phyloP scores from a whole-genome alignment of 306 rosid genomes.

The Psophocarpus tetragonolobus region DNA sequence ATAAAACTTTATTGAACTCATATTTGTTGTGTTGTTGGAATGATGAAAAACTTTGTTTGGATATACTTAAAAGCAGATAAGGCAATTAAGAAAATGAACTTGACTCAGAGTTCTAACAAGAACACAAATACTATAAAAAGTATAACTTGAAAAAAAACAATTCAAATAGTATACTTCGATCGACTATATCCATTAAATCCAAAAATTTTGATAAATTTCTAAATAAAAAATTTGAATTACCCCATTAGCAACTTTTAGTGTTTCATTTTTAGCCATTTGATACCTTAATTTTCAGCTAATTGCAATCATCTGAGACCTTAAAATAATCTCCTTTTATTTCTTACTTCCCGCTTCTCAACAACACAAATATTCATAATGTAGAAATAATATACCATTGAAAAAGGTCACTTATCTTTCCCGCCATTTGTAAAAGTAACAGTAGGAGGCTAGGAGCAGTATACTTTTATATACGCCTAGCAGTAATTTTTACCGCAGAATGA shows the following conservation, averaged over 20 bases:
- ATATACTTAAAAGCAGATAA: too few species aligned
- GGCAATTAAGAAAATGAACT: too few species aligned
- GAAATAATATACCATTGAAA: background rate
- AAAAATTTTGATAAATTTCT: too few species aligned
- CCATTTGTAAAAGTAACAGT: conserved; percentile 29
- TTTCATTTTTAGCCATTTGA: background rate
- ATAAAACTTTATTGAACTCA: too few species aligned
- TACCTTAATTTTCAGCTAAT: background rate
- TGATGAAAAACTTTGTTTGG: too few species aligned
- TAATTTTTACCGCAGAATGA: conserved; percentile 38
- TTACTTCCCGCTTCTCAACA: background rate
- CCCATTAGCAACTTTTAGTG: background rate
- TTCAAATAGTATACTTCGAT: too few species aligned
- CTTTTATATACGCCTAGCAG: conserved; percentile 19
- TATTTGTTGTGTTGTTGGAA: too few species aligned
- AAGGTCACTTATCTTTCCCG: conserved; percentile 36
- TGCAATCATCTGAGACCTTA: background rate
- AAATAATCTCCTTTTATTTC: background rate
- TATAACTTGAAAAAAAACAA: too few species aligned
- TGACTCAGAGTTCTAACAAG: too few species aligned
- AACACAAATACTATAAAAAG: too few species aligned
- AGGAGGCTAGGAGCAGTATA: background rate
- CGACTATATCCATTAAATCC: too few species aligned
- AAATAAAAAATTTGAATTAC: too few species aligned
- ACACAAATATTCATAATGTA: background rate